phyloP scores from a whole-genome alignment of 768 basidiomycete genomes.

The Tylopilus vinaceipallidus region DNA sequence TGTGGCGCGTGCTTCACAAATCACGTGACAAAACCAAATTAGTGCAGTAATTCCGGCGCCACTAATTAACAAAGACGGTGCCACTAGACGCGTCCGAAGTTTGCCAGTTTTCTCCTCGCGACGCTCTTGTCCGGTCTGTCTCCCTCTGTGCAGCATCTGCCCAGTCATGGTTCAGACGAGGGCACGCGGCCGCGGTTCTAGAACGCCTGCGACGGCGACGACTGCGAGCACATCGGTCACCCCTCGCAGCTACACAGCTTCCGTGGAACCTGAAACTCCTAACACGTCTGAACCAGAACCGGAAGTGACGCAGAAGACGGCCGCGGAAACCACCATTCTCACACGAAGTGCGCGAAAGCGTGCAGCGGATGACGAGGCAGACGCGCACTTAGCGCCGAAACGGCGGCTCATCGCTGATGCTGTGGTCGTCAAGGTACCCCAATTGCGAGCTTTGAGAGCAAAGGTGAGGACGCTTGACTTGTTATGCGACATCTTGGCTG shows the following conservation, averaged over 20 bases:
- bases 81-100: conserved; percentile 16
- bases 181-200: conserved; percentile 11
- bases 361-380: conserved; percentile 35
- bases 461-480: conserved; percentile 24
- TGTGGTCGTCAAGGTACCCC: conserved; percentile 22
- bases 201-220: conserved; percentile 27
- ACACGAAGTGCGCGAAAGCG: conserved; percentile 28
- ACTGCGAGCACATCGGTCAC: conserved; percentile 44
- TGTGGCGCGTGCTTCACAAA: conserved; percentile 21
- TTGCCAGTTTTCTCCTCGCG: conserved; percentile 17
- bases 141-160: background rate
- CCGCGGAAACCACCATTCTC: background rate
- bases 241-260: conserved; percentile 47
- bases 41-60: conserved; percentile 15
- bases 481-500: conserved; percentile 8
- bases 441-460: conserved; percentile 10
- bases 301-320: background rate
- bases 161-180: conserved; percentile 24
- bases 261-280: conserved; percentile 50
- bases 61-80: conserved; percentile 20
- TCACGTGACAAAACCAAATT: conserved; percentile 23
- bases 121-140: conserved; percentile 10
- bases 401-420: conserved; percentile 34
- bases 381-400: conserved; percentile 25
- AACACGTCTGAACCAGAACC: conserved; percentile 44